phyloP scores from a whole-genome alignment of 2,329 filamentous ascomycete species.

The Ceratocystis huliohia region DNA sequence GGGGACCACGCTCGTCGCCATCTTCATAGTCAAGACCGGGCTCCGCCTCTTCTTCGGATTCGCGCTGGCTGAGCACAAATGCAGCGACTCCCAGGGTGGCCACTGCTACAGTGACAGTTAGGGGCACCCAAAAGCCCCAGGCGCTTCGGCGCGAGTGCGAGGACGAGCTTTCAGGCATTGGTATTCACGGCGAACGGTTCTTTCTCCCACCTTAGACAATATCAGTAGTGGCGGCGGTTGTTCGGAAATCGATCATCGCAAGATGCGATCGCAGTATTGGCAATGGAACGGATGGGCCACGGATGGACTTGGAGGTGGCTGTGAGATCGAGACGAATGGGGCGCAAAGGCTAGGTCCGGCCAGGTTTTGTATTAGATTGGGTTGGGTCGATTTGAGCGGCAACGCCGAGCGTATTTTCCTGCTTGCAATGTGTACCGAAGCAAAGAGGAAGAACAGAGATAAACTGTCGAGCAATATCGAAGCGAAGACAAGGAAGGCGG shows the following conservation, averaged over 20 bases:
- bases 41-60: conserved; percentile 55
- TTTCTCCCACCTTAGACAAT: neutral
- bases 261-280: neutral
- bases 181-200: neutral
- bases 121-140: conserved; percentile 77
- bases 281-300: neutral
- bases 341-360: neutral
- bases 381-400: neutral
- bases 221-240: neutral
- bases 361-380: too few relatives aligned
- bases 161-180: conserved; percentile 17
- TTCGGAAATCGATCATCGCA: conserved; percentile 7
- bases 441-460: too few relatives aligned
- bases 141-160: conserved; percentile 50
- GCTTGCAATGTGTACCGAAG: too few relatives aligned
- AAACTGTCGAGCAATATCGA: too few relatives aligned
- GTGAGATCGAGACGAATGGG: neutral
- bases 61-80: conserved; percentile 89
- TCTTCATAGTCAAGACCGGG: conserved; percentile 37
- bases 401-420: too few relatives aligned
- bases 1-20: conserved; percentile 33
- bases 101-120: conserved; percentile 74
- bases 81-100: conserved; percentile 76
- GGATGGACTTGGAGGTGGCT: neutral
- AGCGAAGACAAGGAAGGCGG: too few relatives aligned